Base-by-base conservation (phyloP, 1,284 basidiomycete genomes). In the Chalciporus piperatoides region DNA sequence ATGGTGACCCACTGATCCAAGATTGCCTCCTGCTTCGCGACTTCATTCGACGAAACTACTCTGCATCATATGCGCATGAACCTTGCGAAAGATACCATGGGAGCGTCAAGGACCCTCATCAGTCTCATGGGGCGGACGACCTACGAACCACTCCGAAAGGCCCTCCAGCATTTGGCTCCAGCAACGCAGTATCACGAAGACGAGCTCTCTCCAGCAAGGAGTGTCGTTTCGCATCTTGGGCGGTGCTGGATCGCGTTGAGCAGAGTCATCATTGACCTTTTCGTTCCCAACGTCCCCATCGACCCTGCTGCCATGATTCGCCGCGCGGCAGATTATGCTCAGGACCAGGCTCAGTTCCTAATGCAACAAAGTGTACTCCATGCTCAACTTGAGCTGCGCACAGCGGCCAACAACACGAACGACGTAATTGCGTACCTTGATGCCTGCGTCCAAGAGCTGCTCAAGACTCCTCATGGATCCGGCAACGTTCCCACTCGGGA, bases 241-340 rank as follows among this genome's bases (percentile, higher is more conserved):
- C 64, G 67, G 48, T 79, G 71, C 41, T 97, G 86, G 84, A 71
- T 94, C 37, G 77, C 75, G 0, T 63, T 91, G 24, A 80, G 84
- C 41, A 72, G 74, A 25, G 59, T 80, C 45, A 67, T 90, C 25
- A 63, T 92, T 14, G 73, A 82, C 1, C 75, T 96, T n/a, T 90
- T 89, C 63, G 76, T 98, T 41, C 94, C 97, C 0, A 81, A 92
- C 61, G 73, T 85, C 4, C 92, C 95, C 1, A 71, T 98, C 46
- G 97, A 99, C 65, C 96, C 96, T 8, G 82, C 87, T 12, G 83
- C 84, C 15, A 78, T 87, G 28, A 78, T 84, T 44, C 76, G 76
- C 40, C 81, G 79, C 32, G 72, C 76, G 0, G 68, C 68, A 5
- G 70, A 75, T 33, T 80, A 86, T 40, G 72, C 79, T 58, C 59